These are phyloP conservation scores for Boletus tylopilopsis DNA, from an alignment of 768 basidiomycete species.

Conservation along the genomic window DNA sequence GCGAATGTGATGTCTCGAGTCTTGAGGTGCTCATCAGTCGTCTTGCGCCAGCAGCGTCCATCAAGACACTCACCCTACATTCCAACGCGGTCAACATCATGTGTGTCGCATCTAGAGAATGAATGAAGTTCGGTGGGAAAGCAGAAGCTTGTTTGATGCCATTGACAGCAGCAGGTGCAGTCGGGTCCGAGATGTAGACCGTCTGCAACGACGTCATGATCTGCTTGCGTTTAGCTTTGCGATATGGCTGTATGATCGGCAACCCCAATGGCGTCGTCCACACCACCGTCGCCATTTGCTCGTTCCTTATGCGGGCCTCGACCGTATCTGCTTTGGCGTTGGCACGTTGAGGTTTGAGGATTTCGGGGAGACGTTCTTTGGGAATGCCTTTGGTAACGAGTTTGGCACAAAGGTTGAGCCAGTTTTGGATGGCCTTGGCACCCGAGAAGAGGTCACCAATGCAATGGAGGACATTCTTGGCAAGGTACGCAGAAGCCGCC, in stretches of 20 bases:
- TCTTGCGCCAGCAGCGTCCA: neutral
- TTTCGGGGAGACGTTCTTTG: conserved; percentile 53
- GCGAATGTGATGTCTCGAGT: conserved; percentile 79
- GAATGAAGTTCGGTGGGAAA: conserved; percentile 99
- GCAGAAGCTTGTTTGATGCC: conserved; percentile 87
- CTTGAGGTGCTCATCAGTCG: conserved; percentile 35
- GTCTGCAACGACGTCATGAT: conserved; percentile 81
- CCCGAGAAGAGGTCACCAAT: conserved; percentile 95
- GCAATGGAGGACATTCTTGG: conserved; percentile 69
- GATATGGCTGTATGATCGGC: conserved; percentile 95
- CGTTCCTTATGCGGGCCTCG: conserved; percentile 56
- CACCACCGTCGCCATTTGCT: conserved; percentile 92
- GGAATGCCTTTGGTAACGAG: conserved; percentile 88
- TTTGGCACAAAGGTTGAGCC: conserved; percentile 81
- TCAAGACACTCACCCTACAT: conserved; percentile 57
- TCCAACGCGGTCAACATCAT: conserved; percentile 96
- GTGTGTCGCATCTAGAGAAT: conserved; percentile 96
- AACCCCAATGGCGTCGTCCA: conserved; percentile 97
- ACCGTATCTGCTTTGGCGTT: conserved; percentile 20
- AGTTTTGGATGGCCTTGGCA: conserved; percentile 86
- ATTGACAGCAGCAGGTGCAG: conserved; percentile 73
- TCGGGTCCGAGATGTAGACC: conserved; percentile 87
- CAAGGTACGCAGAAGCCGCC: conserved; percentile 72
- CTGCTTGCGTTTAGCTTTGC: conserved; percentile 79
- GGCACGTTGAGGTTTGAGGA: conserved; percentile 23